phyloP scores from a whole-genome alignment of 306 rosid species.

The Castanospermum australe region DNA sequence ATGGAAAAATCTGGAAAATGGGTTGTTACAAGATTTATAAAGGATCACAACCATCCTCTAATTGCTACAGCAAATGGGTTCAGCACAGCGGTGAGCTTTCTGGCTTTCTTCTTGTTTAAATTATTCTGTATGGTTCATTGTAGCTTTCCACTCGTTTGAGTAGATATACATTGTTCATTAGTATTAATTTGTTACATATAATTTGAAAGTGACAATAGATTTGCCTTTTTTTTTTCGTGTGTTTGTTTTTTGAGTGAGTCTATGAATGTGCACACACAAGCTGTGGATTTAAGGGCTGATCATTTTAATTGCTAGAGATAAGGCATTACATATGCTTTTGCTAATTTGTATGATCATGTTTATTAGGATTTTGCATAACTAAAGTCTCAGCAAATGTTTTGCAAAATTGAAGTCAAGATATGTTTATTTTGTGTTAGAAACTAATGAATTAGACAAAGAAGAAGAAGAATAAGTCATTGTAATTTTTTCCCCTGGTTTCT shows the following conservation, averaged over 20 bases:
- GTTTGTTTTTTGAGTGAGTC: constrained; percentile 1
- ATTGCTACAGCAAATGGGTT: constrained; percentile 71
- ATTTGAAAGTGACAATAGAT: background rate
- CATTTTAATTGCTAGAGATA: background rate
- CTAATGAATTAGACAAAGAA: background rate
- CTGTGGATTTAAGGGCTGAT: background rate
- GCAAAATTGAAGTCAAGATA: background rate
- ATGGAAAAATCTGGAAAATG: constrained; percentile 91
- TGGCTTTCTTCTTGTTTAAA: background rate
- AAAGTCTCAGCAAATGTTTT: background rate
- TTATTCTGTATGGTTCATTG: background rate
- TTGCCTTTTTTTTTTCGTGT: background rate
- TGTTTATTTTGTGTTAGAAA: background rate
- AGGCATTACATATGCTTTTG: background rate
- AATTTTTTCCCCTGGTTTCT: background rate
- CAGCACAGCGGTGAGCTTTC: constrained; percentile 67
- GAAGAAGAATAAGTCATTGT: background rate
- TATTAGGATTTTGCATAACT: constrained; percentile 1
- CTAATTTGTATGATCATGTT: background rate
- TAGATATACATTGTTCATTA: background rate
- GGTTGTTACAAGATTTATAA: constrained; percentile 83
- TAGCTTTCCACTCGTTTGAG: background rate
- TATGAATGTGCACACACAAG: background rate
- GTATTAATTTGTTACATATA: background rate
- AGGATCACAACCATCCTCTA: constrained; percentile 90